Evolutionary conservation across 768 basidiomycete species (phyloP).

Genomic region (Termitomyces sp.): DNA sequence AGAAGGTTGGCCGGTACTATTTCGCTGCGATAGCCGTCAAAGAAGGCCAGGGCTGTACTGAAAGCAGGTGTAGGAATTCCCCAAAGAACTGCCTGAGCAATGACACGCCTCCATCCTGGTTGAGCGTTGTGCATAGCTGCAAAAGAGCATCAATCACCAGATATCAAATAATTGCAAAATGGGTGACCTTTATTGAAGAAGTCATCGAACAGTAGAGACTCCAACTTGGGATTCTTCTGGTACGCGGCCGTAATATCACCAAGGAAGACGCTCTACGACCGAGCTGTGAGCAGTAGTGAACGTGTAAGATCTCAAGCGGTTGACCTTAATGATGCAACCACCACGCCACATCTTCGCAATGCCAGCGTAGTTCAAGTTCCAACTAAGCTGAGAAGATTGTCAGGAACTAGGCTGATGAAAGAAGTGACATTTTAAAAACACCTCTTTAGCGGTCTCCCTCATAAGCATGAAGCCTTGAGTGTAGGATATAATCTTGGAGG

Average conservation of each 20-base stretch:
- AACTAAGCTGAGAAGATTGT: slow-evolving; percentile 44
- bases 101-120: slow-evolving; percentile 95
- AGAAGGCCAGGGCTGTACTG: slow-evolving; percentile 97
- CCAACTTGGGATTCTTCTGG: slow-evolving; percentile 75
- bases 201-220: slow-evolving; percentile 91
- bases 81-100: slow-evolving; percentile 95
- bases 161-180: slow-evolving; percentile 6
- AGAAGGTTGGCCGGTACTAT: slow-evolving; percentile 90
- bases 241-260: slow-evolving; percentile 91
- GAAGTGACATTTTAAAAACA: slow-evolving; percentile 20
- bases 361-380: slow-evolving; percentile 96
- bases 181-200: slow-evolving; percentile 89
- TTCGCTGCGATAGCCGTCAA: slow-evolving; percentile 97
- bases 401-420: background rate
- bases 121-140: slow-evolving; percentile 89
- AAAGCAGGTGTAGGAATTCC: slow-evolving; percentile 98
- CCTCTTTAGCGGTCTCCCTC: slow-evolving; percentile 96
- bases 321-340: slow-evolving; percentile 96
- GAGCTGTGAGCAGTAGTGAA: background rate
- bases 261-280: slow-evolving; percentile 80
- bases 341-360: slow-evolving; percentile 99
- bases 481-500: slow-evolving; percentile 99
- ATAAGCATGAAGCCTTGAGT: slow-evolving; percentile 99
- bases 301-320: too few species aligned
- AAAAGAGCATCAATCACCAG: slow-evolving; percentile 1